Conservation (phyloP, 2,329 filamentous ascomycete genomes). For the Ophiocordyceps robertsii region DNA sequence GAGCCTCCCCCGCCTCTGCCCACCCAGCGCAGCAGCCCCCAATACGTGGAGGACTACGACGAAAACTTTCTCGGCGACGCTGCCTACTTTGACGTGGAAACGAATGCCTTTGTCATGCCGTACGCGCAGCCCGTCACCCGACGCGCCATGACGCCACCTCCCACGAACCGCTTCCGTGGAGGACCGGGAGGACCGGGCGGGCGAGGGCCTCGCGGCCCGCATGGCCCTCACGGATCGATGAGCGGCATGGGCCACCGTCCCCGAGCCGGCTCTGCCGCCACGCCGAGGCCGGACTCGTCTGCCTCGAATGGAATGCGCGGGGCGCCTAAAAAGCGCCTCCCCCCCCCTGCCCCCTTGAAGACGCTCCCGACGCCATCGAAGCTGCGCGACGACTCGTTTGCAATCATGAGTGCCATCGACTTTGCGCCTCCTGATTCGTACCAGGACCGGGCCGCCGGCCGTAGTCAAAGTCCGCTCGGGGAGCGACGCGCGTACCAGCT, state of each 20-base stretch:
- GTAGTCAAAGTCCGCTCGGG: constrained; percentile 49
- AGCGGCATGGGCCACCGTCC: constrained; percentile 40
- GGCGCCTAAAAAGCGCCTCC: constrained; percentile 33
- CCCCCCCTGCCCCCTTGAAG: constrained; percentile 60
- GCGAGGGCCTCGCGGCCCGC: constrained; percentile 16
- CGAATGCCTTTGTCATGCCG: constrained; percentile 62
- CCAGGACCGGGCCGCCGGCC: constrained; percentile 56
- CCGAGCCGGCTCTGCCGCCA: constrained; percentile 30
- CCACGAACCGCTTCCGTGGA: constrained; percentile 36
- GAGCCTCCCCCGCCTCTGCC: constrained; percentile 27
- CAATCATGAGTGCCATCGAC: constrained; percentile 55
- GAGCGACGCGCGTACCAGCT: constrained; percentile 62
- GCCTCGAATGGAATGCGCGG: constrained; percentile 36
- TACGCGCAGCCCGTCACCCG: constrained; percentile 77
- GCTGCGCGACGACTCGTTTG: constrained; percentile 69
- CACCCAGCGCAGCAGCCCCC: constrained; percentile 10
- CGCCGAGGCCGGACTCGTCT: constrained; percentile 44
- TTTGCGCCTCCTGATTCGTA: constrained; percentile 69
- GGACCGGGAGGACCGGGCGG: constrained; percentile 11
- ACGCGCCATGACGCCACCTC: constrained; percentile 91
- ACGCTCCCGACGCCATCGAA: constrained; percentile 77
- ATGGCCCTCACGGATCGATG: constrained; percentile 33
- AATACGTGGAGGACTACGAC: constrained; percentile 67
- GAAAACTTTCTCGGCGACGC: constrained; percentile 56
- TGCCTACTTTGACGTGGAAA: constrained; percentile 51